Percentiles rank a stretch among this genome's conserved stretches.
Conservation (phyloP, 129 eudicot species). For the Pulicaria dysenterica region DNA sequence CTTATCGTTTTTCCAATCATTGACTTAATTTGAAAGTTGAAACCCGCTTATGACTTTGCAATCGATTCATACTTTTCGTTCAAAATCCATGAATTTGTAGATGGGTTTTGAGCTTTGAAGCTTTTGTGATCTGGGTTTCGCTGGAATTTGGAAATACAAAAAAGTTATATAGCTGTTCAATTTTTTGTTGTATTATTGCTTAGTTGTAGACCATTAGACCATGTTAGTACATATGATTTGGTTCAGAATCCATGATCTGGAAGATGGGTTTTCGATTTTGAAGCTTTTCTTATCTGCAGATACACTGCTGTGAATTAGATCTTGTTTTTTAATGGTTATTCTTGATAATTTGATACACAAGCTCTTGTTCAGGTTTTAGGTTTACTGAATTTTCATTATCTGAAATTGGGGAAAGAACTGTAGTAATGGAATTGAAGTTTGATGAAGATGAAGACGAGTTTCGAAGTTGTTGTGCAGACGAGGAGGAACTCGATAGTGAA, state of each 20-base stretch:
- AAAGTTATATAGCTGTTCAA: neutral
- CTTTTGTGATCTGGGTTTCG: slow-evolving; percentile 22
- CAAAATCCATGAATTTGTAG: slow-evolving; percentile 10
- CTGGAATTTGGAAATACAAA: slow-evolving; percentile 2
- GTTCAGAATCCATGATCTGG: slow-evolving; percentile 15
- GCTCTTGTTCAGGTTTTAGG: slow-evolving; percentile 30
- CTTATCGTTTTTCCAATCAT: slow-evolving; percentile 24
- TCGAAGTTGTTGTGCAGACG: slow-evolving; percentile 88
- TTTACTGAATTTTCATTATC: slow-evolving; percentile 12
- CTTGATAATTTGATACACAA: slow-evolving; percentile 9
- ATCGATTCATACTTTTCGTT: slow-evolving; percentile 13
- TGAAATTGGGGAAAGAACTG: slow-evolving; percentile 34
- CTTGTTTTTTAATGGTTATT: slow-evolving; percentile 8
- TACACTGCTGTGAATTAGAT: slow-evolving; percentile 18
- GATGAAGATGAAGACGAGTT: slow-evolving; percentile 95
- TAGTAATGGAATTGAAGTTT: slow-evolving; percentile 31
- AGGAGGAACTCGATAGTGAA: slow-evolving; percentile 55
- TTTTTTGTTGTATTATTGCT: neutral
- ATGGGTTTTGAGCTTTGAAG: slow-evolving; percentile 24
- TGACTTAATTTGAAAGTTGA: slow-evolving; percentile 24
- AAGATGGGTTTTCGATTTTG: slow-evolving; percentile 28
- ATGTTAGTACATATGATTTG: neutral
- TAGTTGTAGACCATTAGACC: too few species aligned
- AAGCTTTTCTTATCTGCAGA: slow-evolving; percentile 32
- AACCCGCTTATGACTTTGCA: slow-evolving; percentile 20